Evolutionary conservation across 176 grass and related monocot genomes (phyloP), one percentile per base, ranked within the genome.

Genomic region (Otatea glauca): DNA sequence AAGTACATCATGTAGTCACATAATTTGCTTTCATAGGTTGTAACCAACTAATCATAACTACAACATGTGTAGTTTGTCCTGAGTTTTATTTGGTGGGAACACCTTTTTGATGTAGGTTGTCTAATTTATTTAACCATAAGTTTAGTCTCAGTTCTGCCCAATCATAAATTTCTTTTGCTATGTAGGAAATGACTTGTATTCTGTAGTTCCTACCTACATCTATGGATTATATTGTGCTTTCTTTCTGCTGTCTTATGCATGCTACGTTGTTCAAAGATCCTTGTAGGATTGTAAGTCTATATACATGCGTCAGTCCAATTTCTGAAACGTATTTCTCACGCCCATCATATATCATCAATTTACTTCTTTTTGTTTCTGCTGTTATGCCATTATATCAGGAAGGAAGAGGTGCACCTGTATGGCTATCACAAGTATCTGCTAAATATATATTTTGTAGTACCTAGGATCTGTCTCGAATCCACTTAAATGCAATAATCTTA

Each of bases 281-380:
- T 62, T 60, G n/a, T 79, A 71, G 2, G 13, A 60, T 83, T 37
- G 43, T 61, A 83, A 39, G 5, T 79, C 32, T 65, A 51, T 21
- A 79, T 14, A 21, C 27, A n/a, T 13, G 27, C 27, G 4, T 73
- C 54, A 10, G 8, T 11, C 25, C 73, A 63, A 65, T 7, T 38
- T 50, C 42, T 50, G 27, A 71, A 23, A 78, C n/a, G 7, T 58
- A 62, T 63, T 73, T 80, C n/a, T 72, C 15, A 32, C 45, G 7
- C 20, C 43, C 68, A 55, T 77, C 63, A 21, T 80, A 38, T 73
- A 63, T 39, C 4, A 48, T 39, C 6, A 48, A 39, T 21, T 62
- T 79, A 29, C 21, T 25, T 9, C 44, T 49, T 56, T 15, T 3
- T 29, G 9, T 34, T 54, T 54, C 51, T 54, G 42, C 20, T 37